Evolutionary conservation across 129 eudicot species (phyloP).

Genomic region (Ambrosia artemisiifolia): DNA sequence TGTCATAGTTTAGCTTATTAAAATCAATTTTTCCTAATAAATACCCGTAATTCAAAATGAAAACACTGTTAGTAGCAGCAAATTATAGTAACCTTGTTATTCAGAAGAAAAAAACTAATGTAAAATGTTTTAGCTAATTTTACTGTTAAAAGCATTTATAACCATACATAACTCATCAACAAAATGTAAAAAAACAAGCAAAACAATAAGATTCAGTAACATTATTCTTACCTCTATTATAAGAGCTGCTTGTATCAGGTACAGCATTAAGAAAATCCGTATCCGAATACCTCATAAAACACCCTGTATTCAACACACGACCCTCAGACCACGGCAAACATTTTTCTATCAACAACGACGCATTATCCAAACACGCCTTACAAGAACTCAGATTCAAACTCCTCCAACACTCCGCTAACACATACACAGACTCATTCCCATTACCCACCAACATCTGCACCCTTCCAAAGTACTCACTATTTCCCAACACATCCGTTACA

Average conservation of each 20-base stretch:
- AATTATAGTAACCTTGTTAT: background rate
- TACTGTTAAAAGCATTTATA: background rate
- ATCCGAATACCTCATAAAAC: slow-evolving; percentile 84
- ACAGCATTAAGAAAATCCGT: slow-evolving; percentile 60
- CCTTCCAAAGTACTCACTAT: slow-evolving; percentile 36
- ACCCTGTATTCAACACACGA: slow-evolving; percentile 64
- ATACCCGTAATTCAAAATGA: background rate
- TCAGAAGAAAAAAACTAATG: too few species aligned
- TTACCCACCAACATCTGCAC: slow-evolving; percentile 31
- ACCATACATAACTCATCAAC: background rate
- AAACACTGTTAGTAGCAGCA: background rate
- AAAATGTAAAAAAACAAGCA: too few species aligned
- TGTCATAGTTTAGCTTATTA: too few species aligned
- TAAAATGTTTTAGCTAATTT: background rate
- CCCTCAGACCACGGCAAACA: slow-evolving; percentile 78
- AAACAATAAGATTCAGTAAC: background rate
- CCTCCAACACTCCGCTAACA: slow-evolving; percentile 76
- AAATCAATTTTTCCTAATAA: background rate
- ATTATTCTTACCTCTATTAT: slow-evolving; percentile 29
- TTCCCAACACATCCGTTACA: slow-evolving; percentile 35
- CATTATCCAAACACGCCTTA: slow-evolving; percentile 56
- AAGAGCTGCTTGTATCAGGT: slow-evolving; percentile 32
- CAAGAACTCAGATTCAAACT: slow-evolving; percentile 52
- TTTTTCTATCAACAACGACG: slow-evolving; percentile 35
- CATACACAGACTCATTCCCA: slow-evolving; percentile 45